These are phyloP conservation scores for Daldinia decipiens DNA, from an alignment of 495 filamentous ascomycete species.

Conservation along the genomic window DNA sequence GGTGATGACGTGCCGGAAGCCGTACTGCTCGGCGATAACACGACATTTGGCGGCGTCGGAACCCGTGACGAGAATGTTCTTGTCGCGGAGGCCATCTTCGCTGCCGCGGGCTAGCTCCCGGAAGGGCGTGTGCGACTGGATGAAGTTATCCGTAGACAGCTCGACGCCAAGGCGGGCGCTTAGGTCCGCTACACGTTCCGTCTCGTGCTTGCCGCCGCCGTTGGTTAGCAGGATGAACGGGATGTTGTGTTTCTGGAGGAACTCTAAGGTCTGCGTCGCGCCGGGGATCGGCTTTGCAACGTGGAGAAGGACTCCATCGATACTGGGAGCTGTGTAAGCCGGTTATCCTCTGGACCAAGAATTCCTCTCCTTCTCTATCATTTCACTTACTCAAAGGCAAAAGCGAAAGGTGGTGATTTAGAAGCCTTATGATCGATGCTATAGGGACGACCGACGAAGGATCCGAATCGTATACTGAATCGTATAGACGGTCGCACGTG, in stretches of 20 bases:
- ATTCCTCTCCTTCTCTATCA: neutral
- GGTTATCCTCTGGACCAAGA: neutral
- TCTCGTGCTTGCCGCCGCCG: slow-evolving; percentile 83
- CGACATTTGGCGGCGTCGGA: slow-evolving; percentile 82
- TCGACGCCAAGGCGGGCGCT: slow-evolving; percentile 66
- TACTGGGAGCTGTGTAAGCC: slow-evolving; percentile 61
- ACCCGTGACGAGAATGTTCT: slow-evolving; percentile 82
- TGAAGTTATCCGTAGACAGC: slow-evolving; percentile 71
- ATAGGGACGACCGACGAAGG: slow-evolving; percentile 8
- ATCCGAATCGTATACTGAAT: neutral
- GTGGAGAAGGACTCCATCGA: slow-evolving; percentile 96
- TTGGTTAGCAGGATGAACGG: slow-evolving; percentile 91
- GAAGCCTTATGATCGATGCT: slow-evolving; percentile 20
- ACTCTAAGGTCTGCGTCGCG: slow-evolving; percentile 76
- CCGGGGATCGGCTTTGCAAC: slow-evolving; percentile 81
- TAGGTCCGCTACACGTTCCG: slow-evolving; percentile 74
- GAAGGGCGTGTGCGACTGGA: slow-evolving; percentile 89
- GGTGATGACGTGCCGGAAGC: slow-evolving; percentile 85
- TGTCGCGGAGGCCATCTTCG: slow-evolving; percentile 63
- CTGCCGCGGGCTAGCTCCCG: slow-evolving; percentile 58
- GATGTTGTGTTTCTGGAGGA: slow-evolving; percentile 75
- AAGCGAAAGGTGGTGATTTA: slow-evolving; percentile 65
- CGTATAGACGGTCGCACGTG: slow-evolving; percentile 8
- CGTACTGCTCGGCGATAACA: slow-evolving; percentile 80
- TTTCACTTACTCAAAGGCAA: slow-evolving; percentile 81